phyloP scores from a whole-genome alignment of 2,329 filamentous ascomycete species.

The Cercospora sesami region DNA sequence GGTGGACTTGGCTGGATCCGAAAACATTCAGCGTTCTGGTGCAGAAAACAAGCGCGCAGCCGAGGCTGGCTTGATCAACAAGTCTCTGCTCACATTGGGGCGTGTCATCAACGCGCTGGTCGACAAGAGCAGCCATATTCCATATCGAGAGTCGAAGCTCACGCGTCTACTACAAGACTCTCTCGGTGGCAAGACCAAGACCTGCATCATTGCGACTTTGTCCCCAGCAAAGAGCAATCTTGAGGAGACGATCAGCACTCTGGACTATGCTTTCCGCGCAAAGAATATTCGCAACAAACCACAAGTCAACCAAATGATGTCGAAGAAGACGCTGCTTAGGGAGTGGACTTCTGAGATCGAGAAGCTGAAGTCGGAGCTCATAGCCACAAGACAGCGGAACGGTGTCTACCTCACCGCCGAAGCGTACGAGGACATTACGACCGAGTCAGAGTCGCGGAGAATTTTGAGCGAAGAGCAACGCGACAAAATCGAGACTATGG shows the following conservation, averaged over 20 bases:
- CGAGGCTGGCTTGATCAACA: conserved; percentile 96
- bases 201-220: conserved; percentile 96
- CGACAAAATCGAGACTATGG: conserved; percentile 88
- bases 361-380: conserved; percentile 88
- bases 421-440: conserved; percentile 84
- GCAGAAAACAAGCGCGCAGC: conserved; percentile 97
- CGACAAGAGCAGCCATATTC: conserved; percentile 85
- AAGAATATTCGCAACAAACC: conserved; percentile 99
- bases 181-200: conserved; percentile 91
- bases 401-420: conserved; percentile 92
- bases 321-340: conserved; percentile 85
- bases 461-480: conserved; percentile 91
- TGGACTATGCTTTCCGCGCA: conserved; percentile 95
- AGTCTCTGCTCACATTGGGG: conserved; percentile 89
- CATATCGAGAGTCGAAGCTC: conserved; percentile 91
- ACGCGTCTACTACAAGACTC: conserved; percentile 95
- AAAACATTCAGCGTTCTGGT: conserved; percentile 95
- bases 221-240: conserved; percentile 93
- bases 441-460: conserved; percentile 85
- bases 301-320: conserved; percentile 86
- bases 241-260: conserved; percentile 95
- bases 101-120: conserved; percentile 97
- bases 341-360: conserved; percentile 94
- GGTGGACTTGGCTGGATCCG: conserved; percentile 93
- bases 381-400: conserved; percentile 87